These are phyloP conservation scores for Sphaerobolus stellatus DNA, from an alignment of 1,284 basidiomycete species.

Conservation along the genomic window DNA sequence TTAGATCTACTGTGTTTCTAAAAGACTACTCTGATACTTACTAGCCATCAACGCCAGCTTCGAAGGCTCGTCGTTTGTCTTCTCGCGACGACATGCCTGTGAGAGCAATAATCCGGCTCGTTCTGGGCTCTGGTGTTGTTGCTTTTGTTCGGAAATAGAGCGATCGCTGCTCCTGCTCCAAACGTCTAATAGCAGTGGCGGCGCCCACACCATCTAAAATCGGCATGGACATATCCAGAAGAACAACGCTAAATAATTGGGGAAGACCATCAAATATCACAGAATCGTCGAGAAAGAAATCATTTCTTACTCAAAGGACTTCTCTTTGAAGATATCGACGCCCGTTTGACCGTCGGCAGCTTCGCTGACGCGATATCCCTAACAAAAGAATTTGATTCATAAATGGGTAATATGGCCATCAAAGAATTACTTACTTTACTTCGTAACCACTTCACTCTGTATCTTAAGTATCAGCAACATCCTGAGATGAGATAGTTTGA, in stretches of 20 bases:
- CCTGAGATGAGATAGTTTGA: conserved; percentile 20
- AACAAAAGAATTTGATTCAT: conserved; percentile 13
- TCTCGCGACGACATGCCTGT: conserved; percentile 92
- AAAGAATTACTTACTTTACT: conserved; percentile 56
- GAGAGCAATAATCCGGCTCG: conserved; percentile 79
- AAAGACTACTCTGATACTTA: conserved; percentile 42
- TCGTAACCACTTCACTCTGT: conserved; percentile 75
- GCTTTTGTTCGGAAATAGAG: conserved; percentile 19
- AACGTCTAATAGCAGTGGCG: conserved; percentile 76
- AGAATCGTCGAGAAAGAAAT: too few species aligned
- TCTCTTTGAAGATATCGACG: conserved; percentile 69
- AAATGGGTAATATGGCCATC: background rate
- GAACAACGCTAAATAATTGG: conserved; percentile 58
- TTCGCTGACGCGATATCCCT: conserved; percentile 78
- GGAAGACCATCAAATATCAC: too few species aligned
- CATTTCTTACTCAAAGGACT: conserved; percentile 81
- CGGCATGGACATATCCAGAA: conserved; percentile 93
- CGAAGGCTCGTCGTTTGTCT: conserved; percentile 88
- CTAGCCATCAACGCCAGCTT: conserved; percentile 94
- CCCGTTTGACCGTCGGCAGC: conserved; percentile 85
- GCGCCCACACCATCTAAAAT: conserved; percentile 88
- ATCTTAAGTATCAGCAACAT: conserved; percentile 33
- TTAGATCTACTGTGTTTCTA: conserved; percentile 5
- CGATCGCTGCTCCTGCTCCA: conserved; percentile 63
- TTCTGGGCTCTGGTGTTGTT: conserved; percentile 15